Evolutionary conservation across 2,329 filamentous ascomycete genomes (phyloP).

Genomic region (Stemphylium lycopersici): DNA sequence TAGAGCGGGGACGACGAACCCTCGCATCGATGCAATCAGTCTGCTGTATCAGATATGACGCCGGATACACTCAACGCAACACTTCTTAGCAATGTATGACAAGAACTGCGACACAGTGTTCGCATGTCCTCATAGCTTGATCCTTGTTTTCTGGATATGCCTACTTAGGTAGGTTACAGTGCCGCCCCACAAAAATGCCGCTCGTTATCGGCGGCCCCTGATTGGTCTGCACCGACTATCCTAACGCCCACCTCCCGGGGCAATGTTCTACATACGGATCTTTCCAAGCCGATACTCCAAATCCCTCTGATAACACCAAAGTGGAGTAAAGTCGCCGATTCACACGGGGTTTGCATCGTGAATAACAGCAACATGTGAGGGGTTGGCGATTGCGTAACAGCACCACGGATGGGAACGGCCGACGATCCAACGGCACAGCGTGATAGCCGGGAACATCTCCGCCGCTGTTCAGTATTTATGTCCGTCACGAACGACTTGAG

Average conservation of each 20-base stretch:
- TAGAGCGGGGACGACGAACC: neutral
- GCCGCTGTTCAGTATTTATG: neutral
- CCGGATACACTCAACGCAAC: neutral
- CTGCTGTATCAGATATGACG: neutral
- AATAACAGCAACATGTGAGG: neutral
- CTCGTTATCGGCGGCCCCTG: conserved; percentile 11
- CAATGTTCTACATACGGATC: conserved; percentile 7
- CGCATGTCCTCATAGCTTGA: neutral
- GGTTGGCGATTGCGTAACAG: conserved; percentile 1
- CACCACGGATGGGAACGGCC: conserved; percentile 1
- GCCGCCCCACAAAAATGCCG: conserved; percentile 4
- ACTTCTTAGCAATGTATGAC: neutral
- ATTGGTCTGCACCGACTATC: conserved; percentile 3
- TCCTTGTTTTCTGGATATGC: neutral
- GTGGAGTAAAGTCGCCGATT: neutral
- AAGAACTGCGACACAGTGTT: neutral
- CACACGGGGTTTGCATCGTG: neutral
- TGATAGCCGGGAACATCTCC: neutral
- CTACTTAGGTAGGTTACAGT: conserved; percentile 1
- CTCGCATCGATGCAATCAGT: neutral
- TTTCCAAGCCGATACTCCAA: conserved; percentile 8
- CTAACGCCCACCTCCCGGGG: neutral
- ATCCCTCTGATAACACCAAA: conserved; percentile 4
- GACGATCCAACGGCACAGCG: neutral
- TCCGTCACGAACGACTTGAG: neutral